phyloP scores from a whole-genome alignment of 2,329 filamentous ascomycete species.

The Xylariaceae sp. region DNA sequence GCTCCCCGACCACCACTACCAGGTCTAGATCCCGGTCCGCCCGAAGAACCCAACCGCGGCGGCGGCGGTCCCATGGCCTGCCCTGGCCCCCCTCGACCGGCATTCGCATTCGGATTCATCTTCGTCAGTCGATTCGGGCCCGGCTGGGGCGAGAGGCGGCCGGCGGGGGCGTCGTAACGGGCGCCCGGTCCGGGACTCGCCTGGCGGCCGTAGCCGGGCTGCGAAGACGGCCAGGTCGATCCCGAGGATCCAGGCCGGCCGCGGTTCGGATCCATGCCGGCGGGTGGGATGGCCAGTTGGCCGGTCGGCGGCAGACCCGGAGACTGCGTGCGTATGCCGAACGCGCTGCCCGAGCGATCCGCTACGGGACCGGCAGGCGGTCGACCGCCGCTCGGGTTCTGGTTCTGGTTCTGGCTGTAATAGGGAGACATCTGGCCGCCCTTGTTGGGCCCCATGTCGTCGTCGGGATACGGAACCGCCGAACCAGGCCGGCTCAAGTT shows the following conservation, averaged over 20 bases:
- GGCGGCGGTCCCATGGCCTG: neutral
- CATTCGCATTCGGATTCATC: slow-evolving; percentile 30
- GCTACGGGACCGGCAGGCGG: slow-evolving; percentile 44
- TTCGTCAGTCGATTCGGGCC: slow-evolving; percentile 37
- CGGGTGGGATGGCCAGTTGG: slow-evolving; percentile 40
- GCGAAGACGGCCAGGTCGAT: slow-evolving; percentile 35
- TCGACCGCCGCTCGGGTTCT: slow-evolving; percentile 35
- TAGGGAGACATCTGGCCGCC: slow-evolving; percentile 34
- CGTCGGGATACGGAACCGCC: slow-evolving; percentile 48
- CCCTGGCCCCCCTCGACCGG: slow-evolving; percentile 24
- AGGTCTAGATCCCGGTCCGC: slow-evolving; percentile 8
- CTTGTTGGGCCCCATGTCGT: slow-evolving; percentile 36
- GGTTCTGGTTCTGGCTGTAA: slow-evolving; percentile 33
- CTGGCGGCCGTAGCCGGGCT: slow-evolving; percentile 36
- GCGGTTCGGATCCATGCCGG: slow-evolving; percentile 37
- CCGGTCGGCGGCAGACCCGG: slow-evolving; percentile 37
- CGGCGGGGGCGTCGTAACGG: slow-evolving; percentile 24
- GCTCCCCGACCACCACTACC: slow-evolving; percentile 17
- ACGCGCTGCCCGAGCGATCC: slow-evolving; percentile 47
- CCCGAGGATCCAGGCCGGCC: slow-evolving; percentile 40
- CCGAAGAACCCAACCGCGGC: too few relatives aligned
- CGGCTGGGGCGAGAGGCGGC: slow-evolving; percentile 30
- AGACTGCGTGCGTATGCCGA: slow-evolving; percentile 47
- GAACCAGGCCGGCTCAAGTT: slow-evolving; percentile 42
- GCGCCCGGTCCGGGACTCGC: slow-evolving; percentile 34